Evolutionary conservation across 148 eudicot genomes (phyloP), one percentile per base, ranked within the genome.

Genomic region (Rhododendron vialii): DNA sequence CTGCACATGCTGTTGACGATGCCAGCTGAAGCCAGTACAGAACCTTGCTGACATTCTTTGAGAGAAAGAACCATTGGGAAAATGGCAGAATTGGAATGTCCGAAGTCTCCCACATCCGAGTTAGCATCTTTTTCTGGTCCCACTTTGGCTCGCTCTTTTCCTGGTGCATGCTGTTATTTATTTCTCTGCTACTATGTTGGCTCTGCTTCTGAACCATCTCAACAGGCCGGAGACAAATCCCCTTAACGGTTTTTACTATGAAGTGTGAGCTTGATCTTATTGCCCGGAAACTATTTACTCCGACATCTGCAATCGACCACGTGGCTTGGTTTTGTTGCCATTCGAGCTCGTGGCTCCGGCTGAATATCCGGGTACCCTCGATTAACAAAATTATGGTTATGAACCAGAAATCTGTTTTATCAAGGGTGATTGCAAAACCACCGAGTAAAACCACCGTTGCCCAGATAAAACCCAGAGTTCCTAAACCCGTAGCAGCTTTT

Each of bases 381-480:
- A 90, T 91, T 78, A 95, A 30, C 36, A 96, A 88, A 7, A 96
- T 95, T 75, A 88, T 57, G 24, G 98, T 94, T 30, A 96, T 92
- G 89, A 93, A 88, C 98, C 98, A 96, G 88, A 96, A 96, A 80
- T 96, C 98, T 7, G 95, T 88, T 45, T 84, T 90, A 9, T 90
- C 94, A 2, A 95, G 90, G 5, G 95, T 92, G 41, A 95, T 95
- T 0, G 98, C 98, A 55, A 96, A 96, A 24, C 98, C 98, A 18
- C 98, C 98, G 3, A 96, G 95, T 24, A 96, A 91, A 73, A 96
- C 98, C 7, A 96, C 98, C 0, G 98, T 96, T 3, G 98, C 98
- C 98, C 98, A 96, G 5, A 96, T 91, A 89, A 96, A 96, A 1
- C 95, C 94, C 1, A 96, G 94, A 2, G 96, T 93, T 53, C 98